phyloP scores from a whole-genome alignment of 108 stramenopile species.

The Pelagomonas calceolata region DNA sequence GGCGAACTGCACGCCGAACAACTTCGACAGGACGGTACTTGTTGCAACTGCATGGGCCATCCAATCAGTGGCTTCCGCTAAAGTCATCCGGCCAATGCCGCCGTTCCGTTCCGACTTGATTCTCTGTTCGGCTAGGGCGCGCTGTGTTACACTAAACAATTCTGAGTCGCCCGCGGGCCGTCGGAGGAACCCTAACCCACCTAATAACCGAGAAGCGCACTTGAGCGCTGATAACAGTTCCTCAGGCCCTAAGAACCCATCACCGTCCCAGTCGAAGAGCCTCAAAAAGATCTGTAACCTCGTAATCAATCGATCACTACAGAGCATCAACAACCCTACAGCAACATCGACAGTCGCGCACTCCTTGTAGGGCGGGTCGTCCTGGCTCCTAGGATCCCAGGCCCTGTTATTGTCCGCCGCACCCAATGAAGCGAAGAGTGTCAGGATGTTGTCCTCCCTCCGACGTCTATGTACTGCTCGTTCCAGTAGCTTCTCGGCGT shows the following conservation, averaged over 20 bases:
- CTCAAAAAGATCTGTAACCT: slow-evolving; percentile 5
- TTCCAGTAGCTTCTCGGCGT: not conserved
- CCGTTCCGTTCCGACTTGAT: not conserved
- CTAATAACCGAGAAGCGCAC: slow-evolving; percentile 7
- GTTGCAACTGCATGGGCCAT: not conserved
- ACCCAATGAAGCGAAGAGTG: slow-evolving; percentile 9
- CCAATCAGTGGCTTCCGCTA: slow-evolving; percentile 1
- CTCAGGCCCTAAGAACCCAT: slow-evolving; percentile 7
- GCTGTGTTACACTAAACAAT: not conserved
- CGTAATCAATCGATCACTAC: not conserved
- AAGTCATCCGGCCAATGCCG: too few relatives aligned
- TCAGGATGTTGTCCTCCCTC: slow-evolving; percentile 6
- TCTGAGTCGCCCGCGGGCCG: slow-evolving; percentile 5
- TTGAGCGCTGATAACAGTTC: not conserved
- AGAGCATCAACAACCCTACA: slow-evolving; percentile 2
- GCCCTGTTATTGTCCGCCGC: not conserved
- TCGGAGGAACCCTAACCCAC: slow-evolving; percentile 9
- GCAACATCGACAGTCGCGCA: not conserved
- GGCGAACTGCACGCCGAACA: slow-evolving; percentile 13
- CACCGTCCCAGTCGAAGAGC: slow-evolving; percentile 11
- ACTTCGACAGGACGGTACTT: slow-evolving; percentile 2
- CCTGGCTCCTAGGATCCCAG: not conserved
- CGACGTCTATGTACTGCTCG: not conserved
- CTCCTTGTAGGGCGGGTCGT: not conserved
- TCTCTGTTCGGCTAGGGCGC: slow-evolving; percentile 3